phyloP scores from a whole-genome alignment of 768 basidiomycete genomes.

The Calvatia gigantea region DNA sequence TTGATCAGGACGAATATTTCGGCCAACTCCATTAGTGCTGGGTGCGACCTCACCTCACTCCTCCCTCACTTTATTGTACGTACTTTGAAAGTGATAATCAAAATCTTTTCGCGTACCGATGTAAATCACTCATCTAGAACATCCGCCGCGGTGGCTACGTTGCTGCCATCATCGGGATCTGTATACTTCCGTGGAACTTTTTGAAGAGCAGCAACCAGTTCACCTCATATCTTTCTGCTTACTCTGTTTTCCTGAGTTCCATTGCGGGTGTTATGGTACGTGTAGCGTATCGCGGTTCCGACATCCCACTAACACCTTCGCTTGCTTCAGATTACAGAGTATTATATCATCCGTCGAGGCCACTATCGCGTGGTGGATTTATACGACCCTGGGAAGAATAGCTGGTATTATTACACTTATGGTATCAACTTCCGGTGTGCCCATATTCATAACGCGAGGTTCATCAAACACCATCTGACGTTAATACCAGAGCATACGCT shows the following conservation, averaged over 20 bases:
- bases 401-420: slow-evolving; percentile 74
- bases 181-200: slow-evolving; percentile 77
- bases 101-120: not conserved
- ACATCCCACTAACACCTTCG: not conserved
- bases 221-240: slow-evolving; percentile 78
- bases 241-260: slow-evolving; percentile 77
- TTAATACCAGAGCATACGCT: slow-evolving; percentile 47
- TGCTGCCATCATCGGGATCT: slow-evolving; percentile 72
- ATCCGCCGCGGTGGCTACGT: slow-evolving; percentile 84
- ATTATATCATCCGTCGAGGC: slow-evolving; percentile 69
- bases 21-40: slow-evolving; percentile 80
- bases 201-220: slow-evolving; percentile 72
- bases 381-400: slow-evolving; percentile 51
- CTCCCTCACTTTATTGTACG: slow-evolving; percentile 71
- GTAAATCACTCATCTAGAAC: slow-evolving; percentile 38
- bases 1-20: slow-evolving; percentile 66
- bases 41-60: slow-evolving; percentile 78
- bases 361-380: slow-evolving; percentile 71
- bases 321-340: slow-evolving; percentile 67
- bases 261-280: slow-evolving; percentile 78
- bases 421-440: slow-evolving; percentile 69
- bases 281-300: not conserved
- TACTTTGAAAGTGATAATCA: slow-evolving; percentile 11
- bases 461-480: not conserved
- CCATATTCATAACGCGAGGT: not conserved